Percentiles rank a stretch among this genome's conserved stretches.
phyloP scores from a whole-genome alignment of 768 basidiomycete species.

The Boletus tylopilopsis region DNA sequence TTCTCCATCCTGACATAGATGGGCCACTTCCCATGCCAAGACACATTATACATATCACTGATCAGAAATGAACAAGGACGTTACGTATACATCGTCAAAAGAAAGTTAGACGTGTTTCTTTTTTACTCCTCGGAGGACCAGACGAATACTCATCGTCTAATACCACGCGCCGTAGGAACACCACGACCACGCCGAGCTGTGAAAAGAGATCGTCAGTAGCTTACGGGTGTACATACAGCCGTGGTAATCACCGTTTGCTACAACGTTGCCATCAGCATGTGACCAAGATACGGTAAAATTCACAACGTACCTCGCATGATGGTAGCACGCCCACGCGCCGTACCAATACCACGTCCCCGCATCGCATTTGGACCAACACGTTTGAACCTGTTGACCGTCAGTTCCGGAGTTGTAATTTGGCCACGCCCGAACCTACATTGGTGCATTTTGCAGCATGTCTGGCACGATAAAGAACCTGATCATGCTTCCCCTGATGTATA shows the following conservation, averaged over 20 bases:
- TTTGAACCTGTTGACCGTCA: constrained; percentile 76
- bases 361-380: constrained; percentile 97
- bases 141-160: constrained; percentile 57
- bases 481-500: constrained; percentile 98
- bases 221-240: constrained; percentile 1
- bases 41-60: constrained; percentile 5
- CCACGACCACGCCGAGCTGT: constrained; percentile 86
- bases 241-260: constrained; percentile 69
- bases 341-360: constrained; percentile 98
- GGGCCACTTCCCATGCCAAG: too few species aligned
- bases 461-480: constrained; percentile 98
- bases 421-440: constrained; percentile 70
- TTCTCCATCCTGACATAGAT: too few species aligned
- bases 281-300: constrained; percentile 3
- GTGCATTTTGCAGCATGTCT: constrained; percentile 98
- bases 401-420: constrained; percentile 2
- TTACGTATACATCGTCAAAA: constrained; percentile 16
- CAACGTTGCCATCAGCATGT: constrained; percentile 18
- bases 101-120: constrained; percentile 10
- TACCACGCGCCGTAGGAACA: constrained; percentile 71
- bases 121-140: not conserved
- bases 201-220: constrained; percentile 15
- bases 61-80: constrained; percentile 6
- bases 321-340: constrained; percentile 96
- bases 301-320: constrained; percentile 86